These are phyloP conservation scores for Naganishia onofrii DNA, from an alignment of 768 basidiomycete genomes.

Conservation along the genomic window DNA sequence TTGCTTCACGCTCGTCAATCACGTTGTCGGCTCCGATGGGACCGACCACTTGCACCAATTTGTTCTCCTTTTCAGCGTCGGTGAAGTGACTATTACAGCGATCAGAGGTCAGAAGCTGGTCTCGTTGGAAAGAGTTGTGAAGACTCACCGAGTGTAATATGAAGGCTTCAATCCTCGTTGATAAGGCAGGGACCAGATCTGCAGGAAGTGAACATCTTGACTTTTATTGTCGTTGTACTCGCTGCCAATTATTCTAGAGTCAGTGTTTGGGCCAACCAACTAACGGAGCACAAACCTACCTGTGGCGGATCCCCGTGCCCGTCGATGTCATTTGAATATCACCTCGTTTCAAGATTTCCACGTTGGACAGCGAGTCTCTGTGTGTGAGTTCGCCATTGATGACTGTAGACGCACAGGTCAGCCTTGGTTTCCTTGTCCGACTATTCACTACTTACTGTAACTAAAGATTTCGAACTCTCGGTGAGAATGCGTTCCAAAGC, in stretches of 20 bases:
- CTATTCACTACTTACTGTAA: slow-evolving; percentile 32
- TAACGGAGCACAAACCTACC: slow-evolving; percentile 25
- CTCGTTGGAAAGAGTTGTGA: neutral
- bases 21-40: slow-evolving; percentile 66
- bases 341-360: slow-evolving; percentile 81
- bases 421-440: neutral
- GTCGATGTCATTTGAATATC: slow-evolving; percentile 88
- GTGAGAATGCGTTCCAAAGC: slow-evolving; percentile 83
- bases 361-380: slow-evolving; percentile 87
- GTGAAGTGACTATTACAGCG: slow-evolving; percentile 64
- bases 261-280: slow-evolving; percentile 9
- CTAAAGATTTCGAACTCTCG: slow-evolving; percentile 52
- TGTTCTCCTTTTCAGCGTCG: slow-evolving; percentile 75
- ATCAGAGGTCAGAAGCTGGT: slow-evolving; percentile 12
- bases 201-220: slow-evolving; percentile 60
- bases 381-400: slow-evolving; percentile 56
- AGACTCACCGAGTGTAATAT: slow-evolving; percentile 74
- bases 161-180: slow-evolving; percentile 61
- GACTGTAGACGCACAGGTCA: slow-evolving; percentile 10
- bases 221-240: slow-evolving; percentile 60
- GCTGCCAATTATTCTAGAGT: too few relatives aligned
- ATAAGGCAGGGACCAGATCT: slow-evolving; percentile 67
- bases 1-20: slow-evolving; percentile 61
- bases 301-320: slow-evolving; percentile 84
- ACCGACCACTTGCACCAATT: slow-evolving; percentile 71